Base-by-base conservation (phyloP, 257 asterid species). In the Handroanthus guayacan region DNA sequence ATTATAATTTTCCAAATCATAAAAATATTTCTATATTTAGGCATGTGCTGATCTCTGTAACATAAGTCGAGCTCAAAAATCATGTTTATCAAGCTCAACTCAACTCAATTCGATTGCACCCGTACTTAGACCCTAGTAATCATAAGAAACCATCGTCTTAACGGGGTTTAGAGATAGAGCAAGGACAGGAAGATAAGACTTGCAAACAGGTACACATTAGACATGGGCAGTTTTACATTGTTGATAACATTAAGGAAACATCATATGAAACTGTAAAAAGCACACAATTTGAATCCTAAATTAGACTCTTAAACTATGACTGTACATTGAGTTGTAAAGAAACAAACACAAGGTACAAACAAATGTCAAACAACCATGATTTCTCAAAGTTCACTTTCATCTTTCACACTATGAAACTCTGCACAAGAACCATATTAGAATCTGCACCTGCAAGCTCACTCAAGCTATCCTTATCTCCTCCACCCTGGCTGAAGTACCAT, bases 401-500 rank as follows among this genome's bases (percentile, higher is more conserved):
- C 67, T 66, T 20, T 65, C 20, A 65, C 79, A 65, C 18, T 25
- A 25, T 25, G 31, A 25, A 25, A 25, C 31, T 25, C 54, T 75
- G 57, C 79, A 65, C 60, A 66, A 66, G 62, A 39, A 55, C 67
- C 43, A 41, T 36, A 75, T 14, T 65, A 37, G 43, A 65, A 67
- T 31, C 44, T 17, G 75, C 62, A 45, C 51, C 54, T 9, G 52
- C 14, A 47, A 45, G 0, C 4, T 2, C 52, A 9, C 63, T n/a
- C 60, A 20, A 39, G 17, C 62, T 1, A 25, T 25, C 78, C 77
- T 87, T 79, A 87, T 83, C 92, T 82, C 87, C 84, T 79, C 92
- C 92, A 87, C 31, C 89, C 92, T 0, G 88, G 88, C 63, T 81
- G 87, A 76, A 75, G 84, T 55, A 8, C 85, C 78, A 82, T 83